Base-by-base conservation (phyloP, 2,329 filamentous ascomycete species). In the Cercospora beticola region DNA sequence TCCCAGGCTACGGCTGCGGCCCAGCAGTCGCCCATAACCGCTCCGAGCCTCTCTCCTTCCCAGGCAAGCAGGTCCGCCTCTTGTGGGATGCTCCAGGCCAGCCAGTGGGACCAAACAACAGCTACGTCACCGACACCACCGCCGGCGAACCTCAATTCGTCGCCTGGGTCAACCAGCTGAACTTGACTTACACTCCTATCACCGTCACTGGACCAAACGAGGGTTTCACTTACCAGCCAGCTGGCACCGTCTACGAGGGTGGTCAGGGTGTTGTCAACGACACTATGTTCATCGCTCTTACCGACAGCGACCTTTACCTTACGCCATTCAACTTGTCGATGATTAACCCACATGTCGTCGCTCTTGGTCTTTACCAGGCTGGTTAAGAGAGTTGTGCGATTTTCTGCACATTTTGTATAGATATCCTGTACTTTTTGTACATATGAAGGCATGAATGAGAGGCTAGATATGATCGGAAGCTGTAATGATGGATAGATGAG, bases 281-380 rank as follows among this genome's bases (percentile, higher is more conserved):
- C 0, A 95, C 92, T 4, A 90, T 93, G 80, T 95, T 94, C 76
- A 81, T 96, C 58, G 90, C 88, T 0, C 76, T 97, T 10, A 94
- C 92, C 0, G 92, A 94, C 74, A 77, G 79, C 0, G 86, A 93
- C 71, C 72, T 89, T 0, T 88, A 83, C 69, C 84, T 94, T 2
- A 94, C 92, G 7, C 90, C 92, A 0, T 94, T 92, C 79, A 95
- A 95, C 76, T 68, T 94, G 68, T 86, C 83, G 26, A 84, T 87
- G 83, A 83, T 94, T 21, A 94, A 95, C 72, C 88, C 91, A 0
- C 91, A 93, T 74, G 89, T 95, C 40, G 87, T 88, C 66, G 92
- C 92, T 23, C 83, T 93, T 64, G 90, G 87, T 64, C 66, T 95
- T 43, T 95, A 94, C 79, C 90, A 93, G 81, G 89, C 92, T 74